Evolutionary conservation across 129 eudicot species (phyloP).

Genomic region (Pseudognaphalium luteoalbum): DNA sequence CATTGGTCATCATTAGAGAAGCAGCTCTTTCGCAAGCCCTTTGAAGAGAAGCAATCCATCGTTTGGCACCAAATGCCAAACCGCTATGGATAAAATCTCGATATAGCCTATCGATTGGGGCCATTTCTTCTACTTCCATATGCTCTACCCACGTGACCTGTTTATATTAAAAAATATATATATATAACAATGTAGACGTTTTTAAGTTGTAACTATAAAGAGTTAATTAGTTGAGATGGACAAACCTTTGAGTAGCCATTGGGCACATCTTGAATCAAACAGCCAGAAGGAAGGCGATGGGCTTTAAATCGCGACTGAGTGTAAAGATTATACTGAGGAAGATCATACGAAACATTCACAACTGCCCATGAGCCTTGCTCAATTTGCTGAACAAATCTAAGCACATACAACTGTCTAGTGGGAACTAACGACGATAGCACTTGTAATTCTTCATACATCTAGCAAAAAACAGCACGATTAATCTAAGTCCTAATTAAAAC

Average conservation of each 20-base stretch:
- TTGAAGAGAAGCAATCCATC: constrained; percentile 66
- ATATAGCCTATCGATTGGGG: constrained; percentile 44
- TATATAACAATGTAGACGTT: not conserved
- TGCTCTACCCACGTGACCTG: constrained; percentile 79
- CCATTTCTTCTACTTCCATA: constrained; percentile 49
- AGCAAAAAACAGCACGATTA: not conserved
- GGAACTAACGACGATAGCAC: constrained; percentile 64
- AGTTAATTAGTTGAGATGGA: not conserved
- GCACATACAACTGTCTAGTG: constrained; percentile 46
- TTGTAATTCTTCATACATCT: constrained; percentile 71
- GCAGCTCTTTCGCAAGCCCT: constrained; percentile 53
- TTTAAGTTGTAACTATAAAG: no score
- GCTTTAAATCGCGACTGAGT: constrained; percentile 36
- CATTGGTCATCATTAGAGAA: constrained; percentile 32
- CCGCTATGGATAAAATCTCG: constrained; percentile 48
- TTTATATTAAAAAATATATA: not conserved
- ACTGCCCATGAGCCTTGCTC: constrained; percentile 67
- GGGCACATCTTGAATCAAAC: constrained; percentile 72
- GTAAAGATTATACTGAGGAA: constrained; percentile 36
- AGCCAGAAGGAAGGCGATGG: constrained; percentile 65
- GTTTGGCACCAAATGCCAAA: constrained; percentile 56
- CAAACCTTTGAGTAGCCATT: constrained; percentile 59
- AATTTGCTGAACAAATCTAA: constrained; percentile 65
- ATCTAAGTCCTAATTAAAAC: not conserved
- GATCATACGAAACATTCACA: constrained; percentile 60